phyloP scores from a whole-genome alignment of 1,284 basidiomycete genomes.

The Erythrobasidium hasegawianum region DNA sequence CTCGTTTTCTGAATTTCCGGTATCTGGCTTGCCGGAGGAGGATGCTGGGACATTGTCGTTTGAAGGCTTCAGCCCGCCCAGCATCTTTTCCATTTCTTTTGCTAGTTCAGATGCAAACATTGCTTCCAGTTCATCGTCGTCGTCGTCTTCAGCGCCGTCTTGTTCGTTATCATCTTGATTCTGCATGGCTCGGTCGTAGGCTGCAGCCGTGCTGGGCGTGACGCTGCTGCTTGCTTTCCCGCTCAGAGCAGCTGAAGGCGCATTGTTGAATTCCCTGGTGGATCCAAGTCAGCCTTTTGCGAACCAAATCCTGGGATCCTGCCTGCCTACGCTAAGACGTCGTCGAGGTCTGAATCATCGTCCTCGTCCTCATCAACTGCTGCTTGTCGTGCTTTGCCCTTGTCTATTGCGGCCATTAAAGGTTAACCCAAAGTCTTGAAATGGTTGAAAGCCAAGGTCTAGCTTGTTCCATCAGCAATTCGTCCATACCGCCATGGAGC shows the following conservation, averaged over 20 bases:
- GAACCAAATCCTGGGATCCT: too few relatives aligned
- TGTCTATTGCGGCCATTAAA: not conserved
- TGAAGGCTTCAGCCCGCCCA: constrained; percentile 6
- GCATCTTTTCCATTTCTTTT: constrained; percentile 35
- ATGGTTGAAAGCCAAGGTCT: too few relatives aligned
- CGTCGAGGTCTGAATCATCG: constrained; percentile 36
- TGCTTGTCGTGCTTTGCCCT: constrained; percentile 3
- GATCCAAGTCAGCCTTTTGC: too few relatives aligned
- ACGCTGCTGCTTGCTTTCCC: constrained; percentile 6
- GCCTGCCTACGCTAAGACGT: constrained; percentile 30
- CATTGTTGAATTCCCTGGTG: constrained; percentile 26
- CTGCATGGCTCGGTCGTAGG: constrained; percentile 25
- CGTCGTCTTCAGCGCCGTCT: constrained; percentile 5
- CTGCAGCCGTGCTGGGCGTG: constrained; percentile 8
- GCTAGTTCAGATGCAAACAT: constrained; percentile 33
- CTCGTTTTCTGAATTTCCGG: constrained; percentile 22
- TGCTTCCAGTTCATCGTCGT: constrained; percentile 33
- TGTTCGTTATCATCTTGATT: not conserved
- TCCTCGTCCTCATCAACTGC: constrained; percentile 32
- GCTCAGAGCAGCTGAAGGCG: not conserved
- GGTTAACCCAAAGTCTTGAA: constrained; percentile 1
- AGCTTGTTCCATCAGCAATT: too few relatives aligned
- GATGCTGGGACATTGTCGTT: not conserved
- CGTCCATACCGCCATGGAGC: constrained; percentile 40
- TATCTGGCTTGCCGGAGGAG: constrained; percentile 16